Conservation (phyloP, 495 filamentous ascomycete species). For the Trichocladium uniseriatum region DNA sequence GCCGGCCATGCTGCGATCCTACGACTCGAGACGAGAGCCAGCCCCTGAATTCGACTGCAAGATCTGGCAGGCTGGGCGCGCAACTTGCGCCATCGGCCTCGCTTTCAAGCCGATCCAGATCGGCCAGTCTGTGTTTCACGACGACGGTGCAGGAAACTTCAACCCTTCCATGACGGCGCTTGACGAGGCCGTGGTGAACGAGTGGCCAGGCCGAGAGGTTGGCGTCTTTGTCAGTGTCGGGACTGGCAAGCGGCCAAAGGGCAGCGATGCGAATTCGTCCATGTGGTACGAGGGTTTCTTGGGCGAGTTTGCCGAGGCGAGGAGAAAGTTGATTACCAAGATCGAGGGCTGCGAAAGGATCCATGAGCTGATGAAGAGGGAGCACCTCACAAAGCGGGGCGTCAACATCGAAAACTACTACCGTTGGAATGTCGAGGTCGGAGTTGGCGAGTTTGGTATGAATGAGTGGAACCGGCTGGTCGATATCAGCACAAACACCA, state of each 20-base stretch:
- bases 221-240: conserved; percentile 87
- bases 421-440: conserved; percentile 93
- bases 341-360: conserved; percentile 93
- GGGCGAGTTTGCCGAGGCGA: conserved; percentile 84
- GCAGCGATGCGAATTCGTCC: conserved; percentile 55
- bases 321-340: conserved; percentile 71
- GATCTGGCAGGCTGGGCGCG: conserved; percentile 92
- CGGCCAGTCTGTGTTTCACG: conserved; percentile 85
- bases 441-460: conserved; percentile 96
- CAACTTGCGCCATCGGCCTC: conserved; percentile 82
- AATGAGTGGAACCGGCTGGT: conserved; percentile 93
- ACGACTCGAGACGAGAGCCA: conserved; percentile 86
- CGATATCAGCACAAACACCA: conserved; percentile 87
- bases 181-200: conserved; percentile 83
- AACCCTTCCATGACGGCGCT: conserved; percentile 80
- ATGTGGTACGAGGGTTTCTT: conserved; percentile 93
- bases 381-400: conserved; percentile 64
- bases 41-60: conserved; percentile 82
- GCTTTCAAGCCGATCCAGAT: conserved; percentile 96
- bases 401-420: conserved; percentile 90
- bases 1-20: conserved; percentile 74
- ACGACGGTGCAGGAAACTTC: conserved; percentile 85
- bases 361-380: conserved; percentile 70
- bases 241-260: conserved; percentile 76
- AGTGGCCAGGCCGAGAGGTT: conserved; percentile 88